Evolutionary conservation across 164 flowering plant species (phyloP).

Genomic region (Stephania cephalantha): DNA sequence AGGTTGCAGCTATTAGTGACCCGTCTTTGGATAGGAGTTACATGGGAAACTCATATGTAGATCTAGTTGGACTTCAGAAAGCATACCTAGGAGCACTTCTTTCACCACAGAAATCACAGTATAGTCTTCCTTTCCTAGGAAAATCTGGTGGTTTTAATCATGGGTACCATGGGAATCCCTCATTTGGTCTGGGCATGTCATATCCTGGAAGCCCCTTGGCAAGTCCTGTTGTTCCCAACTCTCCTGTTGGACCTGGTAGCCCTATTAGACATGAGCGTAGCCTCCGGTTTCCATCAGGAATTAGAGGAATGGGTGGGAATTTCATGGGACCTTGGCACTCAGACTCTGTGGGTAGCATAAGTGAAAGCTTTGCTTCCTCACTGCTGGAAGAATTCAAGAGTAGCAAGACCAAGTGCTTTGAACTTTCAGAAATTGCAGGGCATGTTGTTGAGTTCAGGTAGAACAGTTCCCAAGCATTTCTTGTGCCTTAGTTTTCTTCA

Average conservation of each 20-base stretch:
- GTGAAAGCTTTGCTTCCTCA: conserved; percentile 61
- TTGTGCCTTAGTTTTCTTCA: neutral
- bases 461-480: neutral
- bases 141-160: conserved; percentile 47
- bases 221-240: conserved; percentile 47
- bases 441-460: conserved; percentile 96
- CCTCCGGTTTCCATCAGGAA: conserved; percentile 59
- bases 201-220: conserved; percentile 64
- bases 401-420: conserved; percentile 81
- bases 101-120: conserved; percentile 65
- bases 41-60: conserved; percentile 44
- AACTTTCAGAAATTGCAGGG: conserved; percentile 81
- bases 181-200: conserved; percentile 58
- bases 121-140: conserved; percentile 41
- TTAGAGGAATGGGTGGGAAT: conserved; percentile 57
- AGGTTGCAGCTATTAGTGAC: conserved; percentile 48
- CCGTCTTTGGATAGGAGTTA: conserved; percentile 44
- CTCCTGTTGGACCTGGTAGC: conserved; percentile 58
- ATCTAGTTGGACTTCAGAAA: conserved; percentile 62
- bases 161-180: conserved; percentile 55
- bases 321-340: conserved; percentile 65
- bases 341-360: conserved; percentile 43
- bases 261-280: conserved; percentile 53
- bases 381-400: conserved; percentile 83
- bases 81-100: conserved; percentile 61